Conservation (phyloP, 768 basidiomycete genomes). For the Crucibulum laeve region DNA sequence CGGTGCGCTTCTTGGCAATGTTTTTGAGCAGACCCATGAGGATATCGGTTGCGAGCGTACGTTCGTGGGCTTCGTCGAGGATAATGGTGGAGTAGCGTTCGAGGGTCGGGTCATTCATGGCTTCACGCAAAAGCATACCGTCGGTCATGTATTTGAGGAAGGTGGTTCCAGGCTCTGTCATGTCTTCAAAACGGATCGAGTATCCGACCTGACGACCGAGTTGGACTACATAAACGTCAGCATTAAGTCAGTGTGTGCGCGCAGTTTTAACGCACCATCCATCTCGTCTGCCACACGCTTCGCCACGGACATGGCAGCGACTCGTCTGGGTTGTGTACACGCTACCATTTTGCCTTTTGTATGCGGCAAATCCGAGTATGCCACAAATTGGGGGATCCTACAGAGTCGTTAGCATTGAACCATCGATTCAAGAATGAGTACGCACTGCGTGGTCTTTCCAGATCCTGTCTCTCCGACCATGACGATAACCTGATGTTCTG, state of each 20-base stretch:
- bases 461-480: constrained; percentile 95
- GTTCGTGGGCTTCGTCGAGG: constrained; percentile 97
- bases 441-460: constrained; percentile 94
- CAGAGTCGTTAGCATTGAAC: constrained; percentile 10
- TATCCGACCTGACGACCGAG: constrained; percentile 96
- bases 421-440: constrained; percentile 7
- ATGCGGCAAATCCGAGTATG: constrained; percentile 90
- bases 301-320: constrained; percentile 97
- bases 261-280: constrained; percentile 65
- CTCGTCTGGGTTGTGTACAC: constrained; percentile 94
- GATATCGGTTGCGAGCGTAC: constrained; percentile 96
- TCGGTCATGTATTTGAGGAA: constrained; percentile 99
- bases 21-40: constrained; percentile 94
- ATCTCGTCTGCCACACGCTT: constrained; percentile 99
- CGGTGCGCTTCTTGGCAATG: constrained; percentile 72
- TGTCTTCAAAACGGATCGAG: constrained; percentile 97
- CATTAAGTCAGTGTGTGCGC: background rate
- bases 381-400: constrained; percentile 96
- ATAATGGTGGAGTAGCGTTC: constrained; percentile 95
- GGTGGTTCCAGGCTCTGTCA: constrained; percentile 85
- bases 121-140: constrained; percentile 97
- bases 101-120: constrained; percentile 93
- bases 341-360: constrained; percentile 88
- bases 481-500: constrained; percentile 77
- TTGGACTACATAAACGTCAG: constrained; percentile 56